A percentile compares a stretch with the other conserved stretches of the same genome.
These are phyloP conservation scores for Flaveria trinervia DNA, from an alignment of 129 eudicot genomes.

Conservation along the genomic window DNA sequence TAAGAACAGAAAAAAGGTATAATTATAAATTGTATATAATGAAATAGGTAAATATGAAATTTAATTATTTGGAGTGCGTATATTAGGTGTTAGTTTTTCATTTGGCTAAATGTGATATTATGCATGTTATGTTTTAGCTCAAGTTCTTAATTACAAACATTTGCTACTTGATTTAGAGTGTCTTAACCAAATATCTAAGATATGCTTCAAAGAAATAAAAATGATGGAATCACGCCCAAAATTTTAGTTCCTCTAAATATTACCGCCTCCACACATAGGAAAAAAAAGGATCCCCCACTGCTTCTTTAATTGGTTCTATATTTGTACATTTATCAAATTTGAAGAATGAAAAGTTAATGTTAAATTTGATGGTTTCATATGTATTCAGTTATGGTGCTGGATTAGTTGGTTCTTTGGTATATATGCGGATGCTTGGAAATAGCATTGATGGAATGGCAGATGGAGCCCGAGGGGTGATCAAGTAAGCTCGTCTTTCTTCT, in stretches of 20 bases:
- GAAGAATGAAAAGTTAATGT: background rate
- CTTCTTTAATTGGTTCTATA: background rate
- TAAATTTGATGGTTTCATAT: slow-evolving; percentile 10
- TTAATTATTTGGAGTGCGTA: background rate
- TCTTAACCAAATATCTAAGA: background rate
- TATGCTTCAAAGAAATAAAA: background rate
- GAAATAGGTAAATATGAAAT: background rate
- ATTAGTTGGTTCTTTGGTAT: slow-evolving; percentile 82
- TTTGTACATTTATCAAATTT: background rate
- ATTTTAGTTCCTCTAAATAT: too few relatives aligned
- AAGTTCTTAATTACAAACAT: background rate
- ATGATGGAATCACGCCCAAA: too few relatives aligned
- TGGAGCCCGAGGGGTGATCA: slow-evolving; percentile 72
- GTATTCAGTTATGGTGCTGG: slow-evolving; percentile 88
- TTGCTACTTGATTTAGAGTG: slow-evolving; percentile 1
- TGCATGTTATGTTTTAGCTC: background rate
- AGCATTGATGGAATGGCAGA: slow-evolving; percentile 88
- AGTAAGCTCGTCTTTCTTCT: slow-evolving; percentile 42
- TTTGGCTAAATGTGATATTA: background rate
- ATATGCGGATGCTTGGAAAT: slow-evolving; percentile 95
- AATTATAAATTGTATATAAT: background rate
- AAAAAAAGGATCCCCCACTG: background rate
- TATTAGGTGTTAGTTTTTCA: background rate
- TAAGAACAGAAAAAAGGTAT: background rate
- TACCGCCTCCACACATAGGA: too few relatives aligned